These are phyloP conservation scores for Podospora tetraspora DNA, from an alignment of 495 filamentous ascomycete genomes.

Conservation along the genomic window DNA sequence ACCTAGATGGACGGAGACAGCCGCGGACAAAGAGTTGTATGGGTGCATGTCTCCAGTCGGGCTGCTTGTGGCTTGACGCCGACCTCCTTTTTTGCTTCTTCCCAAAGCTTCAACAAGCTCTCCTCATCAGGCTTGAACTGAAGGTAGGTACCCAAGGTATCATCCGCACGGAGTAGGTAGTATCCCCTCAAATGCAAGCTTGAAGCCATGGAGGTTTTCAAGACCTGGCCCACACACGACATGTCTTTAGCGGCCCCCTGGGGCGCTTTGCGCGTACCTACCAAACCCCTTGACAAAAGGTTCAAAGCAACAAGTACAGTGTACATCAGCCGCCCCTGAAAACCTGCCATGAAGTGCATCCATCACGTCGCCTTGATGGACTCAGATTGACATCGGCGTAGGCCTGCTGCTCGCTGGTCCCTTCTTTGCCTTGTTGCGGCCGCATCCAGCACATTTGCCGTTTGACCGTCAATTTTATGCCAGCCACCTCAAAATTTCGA, in stretches of 20 bases:
- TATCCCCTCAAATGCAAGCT: background rate
- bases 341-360: no score
- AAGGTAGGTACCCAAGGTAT: background rate
- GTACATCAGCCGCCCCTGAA: no score
- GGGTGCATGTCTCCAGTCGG: background rate
- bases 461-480: background rate
- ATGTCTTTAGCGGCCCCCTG: background rate
- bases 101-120: background rate
- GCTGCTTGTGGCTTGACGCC: background rate
- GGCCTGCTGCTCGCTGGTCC: background rate
- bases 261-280: background rate
- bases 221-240: background rate
- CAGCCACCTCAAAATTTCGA: background rate
- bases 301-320: no score
- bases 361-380: background rate
- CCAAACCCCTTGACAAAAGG: background rate
- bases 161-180: background rate
- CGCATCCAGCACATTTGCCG: background rate
- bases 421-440: background rate
- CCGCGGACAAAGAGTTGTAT: background rate
- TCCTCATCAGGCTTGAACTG: background rate
- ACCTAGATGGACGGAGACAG: background rate
- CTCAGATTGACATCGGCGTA: background rate
- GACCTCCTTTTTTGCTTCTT: background rate
- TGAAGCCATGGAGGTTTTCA: background rate